A percentile compares a stretch with the other conserved stretches of the same genome.
Conservation (phyloP, 164 flowering plant species). For the Berberis vulgaris region DNA sequence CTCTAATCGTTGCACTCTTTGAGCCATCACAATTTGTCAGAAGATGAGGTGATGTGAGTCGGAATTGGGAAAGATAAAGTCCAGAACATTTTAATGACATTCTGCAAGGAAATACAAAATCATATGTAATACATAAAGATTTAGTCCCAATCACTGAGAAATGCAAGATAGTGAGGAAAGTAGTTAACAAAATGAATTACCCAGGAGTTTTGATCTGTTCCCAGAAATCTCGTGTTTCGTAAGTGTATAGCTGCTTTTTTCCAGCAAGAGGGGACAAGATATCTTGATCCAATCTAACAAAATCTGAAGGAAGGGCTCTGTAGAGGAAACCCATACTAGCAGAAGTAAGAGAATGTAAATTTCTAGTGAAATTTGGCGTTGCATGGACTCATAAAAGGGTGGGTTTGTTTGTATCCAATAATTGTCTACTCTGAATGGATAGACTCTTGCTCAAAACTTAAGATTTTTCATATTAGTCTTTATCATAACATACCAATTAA, state of each 20-base stretch:
- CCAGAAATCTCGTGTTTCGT: conserved; percentile 90
- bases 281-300: conserved; percentile 95
- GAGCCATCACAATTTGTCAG: conserved; percentile 81
- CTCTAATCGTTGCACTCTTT: conserved; percentile 57
- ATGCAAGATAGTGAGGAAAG: conserved; percentile 1
- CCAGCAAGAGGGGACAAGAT: conserved; percentile 97
- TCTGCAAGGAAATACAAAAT: conserved; percentile 28
- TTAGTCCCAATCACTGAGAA: background rate
- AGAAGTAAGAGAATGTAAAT: conserved; percentile 2
- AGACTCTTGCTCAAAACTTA: too few relatives aligned
- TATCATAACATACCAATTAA: too few relatives aligned
- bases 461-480: too few relatives aligned
- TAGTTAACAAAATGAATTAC: conserved; percentile 24
- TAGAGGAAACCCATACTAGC: conserved; percentile 12
- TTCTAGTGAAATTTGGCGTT: background rate
- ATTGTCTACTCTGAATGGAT: too few relatives aligned
- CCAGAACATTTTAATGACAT: conserved; percentile 92
- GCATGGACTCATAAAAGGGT: too few relatives aligned
- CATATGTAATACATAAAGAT: background rate
- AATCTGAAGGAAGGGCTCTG: conserved; percentile 73
- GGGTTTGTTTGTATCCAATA: too few relatives aligned
- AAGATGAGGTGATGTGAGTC: conserved; percentile 59
- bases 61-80: conserved; percentile 74
- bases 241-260: conserved; percentile 81
- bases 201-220: conserved; percentile 99